Base-by-base conservation (phyloP, 2,329 filamentous ascomycete genomes). In the Neopestalotiopsis sp. region DNA sequence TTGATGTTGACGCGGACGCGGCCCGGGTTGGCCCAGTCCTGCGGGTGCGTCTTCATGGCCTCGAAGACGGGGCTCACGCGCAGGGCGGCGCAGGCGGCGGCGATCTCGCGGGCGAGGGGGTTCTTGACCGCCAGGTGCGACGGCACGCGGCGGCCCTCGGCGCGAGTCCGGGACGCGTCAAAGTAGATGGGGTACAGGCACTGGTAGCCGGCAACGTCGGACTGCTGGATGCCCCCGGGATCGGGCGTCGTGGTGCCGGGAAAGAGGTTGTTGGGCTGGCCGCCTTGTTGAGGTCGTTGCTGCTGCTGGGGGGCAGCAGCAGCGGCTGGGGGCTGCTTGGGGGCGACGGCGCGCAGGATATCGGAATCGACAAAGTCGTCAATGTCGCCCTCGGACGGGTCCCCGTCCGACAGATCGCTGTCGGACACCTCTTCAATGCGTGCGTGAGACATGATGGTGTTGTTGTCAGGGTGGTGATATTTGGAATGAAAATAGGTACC, bases 131-230 rank as follows among this genome's bases (percentile, higher is more conserved):
- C 95, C 6, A 94, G 86, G 65, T 88, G 84, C 66, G 86, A 82
- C 65, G 89, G 84, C 9, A 98, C 95, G 74, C 95, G 91, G 17
- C 96, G 90, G 49, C 96, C 96, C 76, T 97, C 88, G 69, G 91
- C 90, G 68, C 95, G 90, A 57, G 89, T 88, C 65, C 93, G 90
- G 30, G 85, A 84, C 72, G 87, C 88, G 85, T 98, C 95, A 77
- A 99, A 99, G 87, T 99, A 99, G 69, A 98, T 84, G 0, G 96
- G 95, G 84, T 99, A 99, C 32, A 99, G 86, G 81, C 94, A 95
- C 81, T 96, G 92, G 84, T 91, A 97, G 81, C 90, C 84, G 77
- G 92, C 93, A 80, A 94, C 91, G 74, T 85, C 82, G 72, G 83
- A 78, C 65, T 87, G 82, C 78, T 89, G 84, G 72, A 84, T 65